Evolutionary conservation across 106 monocot species (phyloP).

Genomic region (Agapanthus africanus): DNA sequence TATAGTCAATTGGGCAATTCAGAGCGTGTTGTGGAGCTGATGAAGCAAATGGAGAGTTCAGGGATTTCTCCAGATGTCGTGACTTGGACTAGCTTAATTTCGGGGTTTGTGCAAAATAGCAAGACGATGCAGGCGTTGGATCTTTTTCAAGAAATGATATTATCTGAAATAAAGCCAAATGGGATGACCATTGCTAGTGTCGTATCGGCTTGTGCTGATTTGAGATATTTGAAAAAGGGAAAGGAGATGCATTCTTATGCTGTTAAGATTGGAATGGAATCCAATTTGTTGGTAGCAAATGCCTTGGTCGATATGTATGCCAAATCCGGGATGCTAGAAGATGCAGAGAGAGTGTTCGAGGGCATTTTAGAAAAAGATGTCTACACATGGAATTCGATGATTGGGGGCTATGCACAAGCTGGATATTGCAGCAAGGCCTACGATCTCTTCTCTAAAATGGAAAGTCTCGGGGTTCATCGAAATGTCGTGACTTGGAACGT

Average conservation of each 20-base stretch:
- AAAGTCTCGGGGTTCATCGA: constrained; percentile 34
- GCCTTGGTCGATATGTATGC: constrained; percentile 80
- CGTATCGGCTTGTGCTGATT: constrained; percentile 67
- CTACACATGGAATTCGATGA: constrained; percentile 93
- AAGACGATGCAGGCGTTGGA: constrained; percentile 40
- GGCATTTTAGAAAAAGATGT: constrained; percentile 49
- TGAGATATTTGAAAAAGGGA: constrained; percentile 41
- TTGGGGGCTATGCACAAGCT: constrained; percentile 61
- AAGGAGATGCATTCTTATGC: constrained; percentile 58
- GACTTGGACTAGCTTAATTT: constrained; percentile 86
- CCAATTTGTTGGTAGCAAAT: constrained; percentile 49
- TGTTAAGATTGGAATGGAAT: constrained; percentile 31
- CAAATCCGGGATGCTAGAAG: constrained; percentile 62
- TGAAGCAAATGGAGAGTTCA: constrained; percentile 54
- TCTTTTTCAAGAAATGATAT: constrained; percentile 54
- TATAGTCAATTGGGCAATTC: constrained; percentile 40
- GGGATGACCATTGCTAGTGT: constrained; percentile 62
- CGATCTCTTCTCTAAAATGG: constrained; percentile 78
- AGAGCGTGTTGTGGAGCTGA: constrained; percentile 46
- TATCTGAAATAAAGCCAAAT: constrained; percentile 48
- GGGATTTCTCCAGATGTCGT: constrained; percentile 63
- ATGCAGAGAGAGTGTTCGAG: constrained; percentile 49
- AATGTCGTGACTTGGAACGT: constrained; percentile 91
- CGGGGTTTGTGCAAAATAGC: constrained; percentile 65
- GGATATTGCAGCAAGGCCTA: constrained; percentile 75